These are phyloP conservation scores for Pyricularia sp. DNA, from an alignment of 2,329 filamentous ascomycete species.

Conservation along the genomic window DNA sequence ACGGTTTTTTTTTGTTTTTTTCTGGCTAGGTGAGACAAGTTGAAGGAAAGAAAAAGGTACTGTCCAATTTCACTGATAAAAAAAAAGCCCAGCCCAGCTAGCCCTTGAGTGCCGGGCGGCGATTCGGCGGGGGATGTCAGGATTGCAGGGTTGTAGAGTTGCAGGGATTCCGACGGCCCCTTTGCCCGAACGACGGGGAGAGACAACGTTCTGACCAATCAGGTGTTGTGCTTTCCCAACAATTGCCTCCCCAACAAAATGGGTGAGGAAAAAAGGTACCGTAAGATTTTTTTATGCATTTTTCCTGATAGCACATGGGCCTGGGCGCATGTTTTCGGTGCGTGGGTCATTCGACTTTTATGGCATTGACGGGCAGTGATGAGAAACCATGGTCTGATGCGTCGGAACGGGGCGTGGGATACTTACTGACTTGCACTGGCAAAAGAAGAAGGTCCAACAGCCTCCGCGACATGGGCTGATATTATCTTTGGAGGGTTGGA, in stretches of 20 bases:
- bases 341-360: not conserved
- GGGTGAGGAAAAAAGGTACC: not conserved
- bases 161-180: not conserved
- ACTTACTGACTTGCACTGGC: not conserved
- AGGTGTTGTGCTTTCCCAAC: constrained; percentile 6
- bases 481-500: not conserved
- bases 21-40: not conserved
- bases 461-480: not conserved
- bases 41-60: not conserved
- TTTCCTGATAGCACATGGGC: not conserved
- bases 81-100: not conserved
- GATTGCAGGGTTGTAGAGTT: not conserved
- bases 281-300: not conserved
- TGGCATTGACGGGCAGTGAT: not conserved
- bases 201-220: constrained; percentile 4
- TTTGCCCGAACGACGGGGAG: not conserved
- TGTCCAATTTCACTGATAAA: too few species aligned
- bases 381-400: not conserved
- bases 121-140: not conserved
- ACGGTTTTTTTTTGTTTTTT: too few species aligned
- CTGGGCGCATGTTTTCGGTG: not conserved
- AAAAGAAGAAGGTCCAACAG: not conserved
- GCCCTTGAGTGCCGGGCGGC: not conserved
- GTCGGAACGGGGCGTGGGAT: not conserved
- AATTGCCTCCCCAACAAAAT: constrained; percentile 9